These are phyloP conservation scores for Gentiana dahurica DNA, from an alignment of 257 asterid species.

Conservation along the genomic window DNA sequence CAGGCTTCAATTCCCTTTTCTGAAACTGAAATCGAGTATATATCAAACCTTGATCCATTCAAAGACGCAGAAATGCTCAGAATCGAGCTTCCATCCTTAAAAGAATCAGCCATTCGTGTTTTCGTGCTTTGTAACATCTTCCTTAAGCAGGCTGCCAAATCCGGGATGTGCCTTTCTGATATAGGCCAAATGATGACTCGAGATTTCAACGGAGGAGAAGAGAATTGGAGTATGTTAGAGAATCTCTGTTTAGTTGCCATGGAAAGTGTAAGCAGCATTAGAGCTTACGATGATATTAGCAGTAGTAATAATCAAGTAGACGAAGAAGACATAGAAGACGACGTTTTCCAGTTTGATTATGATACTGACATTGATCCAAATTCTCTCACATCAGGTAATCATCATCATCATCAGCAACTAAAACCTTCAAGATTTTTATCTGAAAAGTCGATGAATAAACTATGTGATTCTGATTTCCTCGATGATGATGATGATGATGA, in stretches of 20 bases:
- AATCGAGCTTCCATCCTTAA: slow-evolving; percentile 52
- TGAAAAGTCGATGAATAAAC: slow-evolving; percentile 18
- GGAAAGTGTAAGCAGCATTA: slow-evolving; percentile 24
- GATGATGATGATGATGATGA: slow-evolving; percentile 14
- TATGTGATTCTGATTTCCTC: slow-evolving; percentile 15
- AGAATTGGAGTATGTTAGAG: slow-evolving; percentile 62
- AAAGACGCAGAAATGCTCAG: slow-evolving; percentile 70
- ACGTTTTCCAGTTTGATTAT: slow-evolving; percentile 36
- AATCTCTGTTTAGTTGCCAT: slow-evolving; percentile 54
- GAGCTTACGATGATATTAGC: slow-evolving; percentile 14
- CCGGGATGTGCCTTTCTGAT: slow-evolving; percentile 72
- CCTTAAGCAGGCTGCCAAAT: slow-evolving; percentile 52
- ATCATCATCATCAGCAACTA: slow-evolving; percentile 11
- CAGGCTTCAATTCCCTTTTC: slow-evolving; percentile 85
- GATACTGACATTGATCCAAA: slow-evolving; percentile 9
- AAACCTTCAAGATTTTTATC: slow-evolving; percentile 43
- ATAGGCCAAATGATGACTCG: slow-evolving; percentile 94
- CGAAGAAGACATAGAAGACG: slow-evolving; percentile 17
- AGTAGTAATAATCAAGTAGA: slow-evolving; percentile 11
- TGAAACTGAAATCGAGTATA: slow-evolving; percentile 61
- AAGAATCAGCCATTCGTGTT: slow-evolving; percentile 69
- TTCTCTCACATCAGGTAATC: slow-evolving; percentile 24
- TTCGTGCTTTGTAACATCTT: slow-evolving; percentile 74
- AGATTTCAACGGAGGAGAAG: slow-evolving; percentile 52
- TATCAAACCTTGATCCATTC: slow-evolving; percentile 57